Evolutionary conservation across 805 yeast genomes (phyloP).

Genomic region (Peterozyma toletana): DNA sequence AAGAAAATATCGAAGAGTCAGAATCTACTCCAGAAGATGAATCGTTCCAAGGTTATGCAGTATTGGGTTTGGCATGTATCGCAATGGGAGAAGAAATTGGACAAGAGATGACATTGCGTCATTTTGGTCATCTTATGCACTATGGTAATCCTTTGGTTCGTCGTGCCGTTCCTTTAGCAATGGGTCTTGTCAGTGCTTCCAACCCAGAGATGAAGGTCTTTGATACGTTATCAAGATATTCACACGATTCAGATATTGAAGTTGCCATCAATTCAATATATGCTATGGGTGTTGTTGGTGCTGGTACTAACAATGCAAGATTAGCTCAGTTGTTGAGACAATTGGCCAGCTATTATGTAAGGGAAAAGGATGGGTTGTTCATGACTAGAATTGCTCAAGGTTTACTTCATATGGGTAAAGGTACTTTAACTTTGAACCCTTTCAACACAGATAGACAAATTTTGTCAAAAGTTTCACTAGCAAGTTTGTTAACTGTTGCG

Average conservation of each 20-base stretch:
- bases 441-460: constrained; percentile 85
- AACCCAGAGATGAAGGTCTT: constrained; percentile 96
- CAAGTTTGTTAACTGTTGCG: constrained; percentile 78
- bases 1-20: constrained; percentile 22
- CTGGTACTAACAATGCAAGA: constrained; percentile 98
- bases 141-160: constrained; percentile 89
- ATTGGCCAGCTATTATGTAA: constrained; percentile 85
- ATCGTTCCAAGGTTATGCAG: constrained; percentile 79
- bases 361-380: constrained; percentile 85
- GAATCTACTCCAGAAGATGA: constrained; percentile 40
- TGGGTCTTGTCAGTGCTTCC: constrained; percentile 90
- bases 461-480: constrained; percentile 81
- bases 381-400: constrained; percentile 96
- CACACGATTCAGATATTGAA: constrained; percentile 91
- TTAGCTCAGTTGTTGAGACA: constrained; percentile 93
- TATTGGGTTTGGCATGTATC: constrained; percentile 86
- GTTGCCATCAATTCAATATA: constrained; percentile 94
- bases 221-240: constrained; percentile 91
- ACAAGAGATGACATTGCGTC: constrained; percentile 94
- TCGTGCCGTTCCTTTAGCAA: constrained; percentile 95
- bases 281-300: constrained; percentile 97
- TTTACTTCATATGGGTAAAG: constrained; percentile 90
- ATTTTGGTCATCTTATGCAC: constrained; percentile 95
- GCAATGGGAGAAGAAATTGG: constrained; percentile 99
- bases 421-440: constrained; percentile 84